Evolutionary conservation across 1,139 yeast species (phyloP), one percentile per base, ranked within the genome.

Genomic region (Suhomyces kunorum): DNA sequence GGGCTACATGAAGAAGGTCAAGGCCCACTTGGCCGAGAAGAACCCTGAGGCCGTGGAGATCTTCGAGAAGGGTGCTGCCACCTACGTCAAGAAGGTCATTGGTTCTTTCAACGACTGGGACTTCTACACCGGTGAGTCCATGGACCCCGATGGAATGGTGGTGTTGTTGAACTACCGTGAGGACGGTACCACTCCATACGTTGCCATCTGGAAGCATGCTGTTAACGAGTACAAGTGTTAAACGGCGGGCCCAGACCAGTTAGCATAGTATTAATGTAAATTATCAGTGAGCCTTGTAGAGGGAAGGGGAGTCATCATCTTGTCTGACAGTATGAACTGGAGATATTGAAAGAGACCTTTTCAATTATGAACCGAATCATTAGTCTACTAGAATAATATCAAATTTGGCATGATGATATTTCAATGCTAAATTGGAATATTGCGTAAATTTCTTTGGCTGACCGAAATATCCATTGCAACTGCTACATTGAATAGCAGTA

Each of bases 61-160:
- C 54, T 92, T 92, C 72, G 97, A 90, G 82, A 90, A 90, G 81
- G 97, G 97, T 69, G 98, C 98, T 59, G 79, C 83, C 56, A 74
- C 87, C 58, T 90, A 88, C 80, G 95, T 87, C 74, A 92, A 94
- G 87, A 94, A 92, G 81, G 85, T 92, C 57, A 71, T 92, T 61
- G 86, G 83, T 60, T 84, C 89, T 72, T 92, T 92, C 92, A 84
- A 83, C 69, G 98, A 92, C 81, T 92, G 94, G 95, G 98, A 92
- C 67, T 92, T 92, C 82, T 92, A 74, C 89, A 92, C 96, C 58
- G 98, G 98, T 80, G 98, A 92, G 80, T 86, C 96, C 65, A 94
- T 92, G 99, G 96, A 94, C 83, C 97, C 98, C 70, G 98, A 92
- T 72, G 97, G 86, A 62, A 92, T 92, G 98, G 76, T 92, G 66